These are phyloP conservation scores for Biancaea sappan DNA, from an alignment of 306 rosid species.

Conservation along the genomic window DNA sequence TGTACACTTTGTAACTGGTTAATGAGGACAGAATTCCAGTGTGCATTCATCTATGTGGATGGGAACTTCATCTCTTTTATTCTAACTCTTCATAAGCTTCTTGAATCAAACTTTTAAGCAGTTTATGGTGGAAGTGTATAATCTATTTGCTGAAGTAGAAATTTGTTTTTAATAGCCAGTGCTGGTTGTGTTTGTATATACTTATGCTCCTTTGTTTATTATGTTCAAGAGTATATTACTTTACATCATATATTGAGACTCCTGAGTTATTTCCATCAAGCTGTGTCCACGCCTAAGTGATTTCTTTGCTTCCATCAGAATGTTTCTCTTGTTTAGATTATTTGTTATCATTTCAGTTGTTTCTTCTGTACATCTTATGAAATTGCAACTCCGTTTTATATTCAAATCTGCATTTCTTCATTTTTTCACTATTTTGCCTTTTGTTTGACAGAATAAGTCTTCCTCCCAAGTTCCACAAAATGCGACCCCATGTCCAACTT, in stretches of 20 bases:
- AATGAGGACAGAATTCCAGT: background rate
- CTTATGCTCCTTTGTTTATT: background rate
- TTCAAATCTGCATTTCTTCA: background rate
- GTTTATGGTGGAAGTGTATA: background rate
- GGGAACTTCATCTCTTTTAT: constrained; percentile 15
- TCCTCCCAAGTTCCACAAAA: constrained; percentile 52
- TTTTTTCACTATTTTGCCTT: constrained; percentile 10
- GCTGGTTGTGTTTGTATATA: background rate
- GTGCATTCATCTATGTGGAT: background rate
- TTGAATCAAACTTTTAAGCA: background rate
- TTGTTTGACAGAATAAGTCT: constrained; percentile 45
- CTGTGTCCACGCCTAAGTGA: background rate
- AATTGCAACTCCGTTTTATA: constrained; percentile 10
- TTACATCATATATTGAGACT: background rate
- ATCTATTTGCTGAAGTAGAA: too few species aligned
- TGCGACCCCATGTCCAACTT: constrained; percentile 75
- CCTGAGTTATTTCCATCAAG: constrained; percentile 2
- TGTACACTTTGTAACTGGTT: background rate
- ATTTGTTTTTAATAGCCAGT: background rate
- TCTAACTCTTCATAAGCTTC: constrained; percentile 6
- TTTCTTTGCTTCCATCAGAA: background rate
- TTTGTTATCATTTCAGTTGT: background rate
- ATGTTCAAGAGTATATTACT: constrained; percentile 3
- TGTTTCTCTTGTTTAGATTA: constrained; percentile 22
- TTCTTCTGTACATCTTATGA: background rate